Conservation (phyloP, 257 asterid genomes). For the Haberlea rhodopensis region DNA sequence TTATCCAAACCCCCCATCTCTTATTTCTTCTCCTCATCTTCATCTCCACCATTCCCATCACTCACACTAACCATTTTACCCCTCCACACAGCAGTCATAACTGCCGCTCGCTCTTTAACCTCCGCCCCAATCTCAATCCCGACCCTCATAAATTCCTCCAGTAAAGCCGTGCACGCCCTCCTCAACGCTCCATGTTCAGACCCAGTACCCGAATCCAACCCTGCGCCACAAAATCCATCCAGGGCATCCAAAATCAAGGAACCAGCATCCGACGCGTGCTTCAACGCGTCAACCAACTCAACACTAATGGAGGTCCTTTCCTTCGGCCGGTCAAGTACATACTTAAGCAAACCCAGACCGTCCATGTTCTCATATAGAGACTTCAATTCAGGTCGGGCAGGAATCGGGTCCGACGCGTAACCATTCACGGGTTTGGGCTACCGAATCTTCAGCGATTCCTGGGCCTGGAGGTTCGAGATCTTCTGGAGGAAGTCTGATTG, state of each 20-base stretch:
- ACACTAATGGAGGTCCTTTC: constrained; percentile 44
- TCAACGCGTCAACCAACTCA: constrained; percentile 57
- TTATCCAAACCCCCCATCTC: constrained; percentile 44
- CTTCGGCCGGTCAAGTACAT: constrained; percentile 46
- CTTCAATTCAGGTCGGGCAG: constrained; percentile 51
- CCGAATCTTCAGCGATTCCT: constrained; percentile 21
- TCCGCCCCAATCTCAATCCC: constrained; percentile 41
- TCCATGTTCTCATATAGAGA: constrained; percentile 53
- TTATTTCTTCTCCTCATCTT: constrained; percentile 33
- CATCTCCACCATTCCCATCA: constrained; percentile 25
- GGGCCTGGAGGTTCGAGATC: constrained; percentile 43
- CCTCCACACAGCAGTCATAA: constrained; percentile 40
- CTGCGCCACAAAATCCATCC: constrained; percentile 40
- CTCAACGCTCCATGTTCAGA: constrained; percentile 24
- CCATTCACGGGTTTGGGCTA: constrained; percentile 18
- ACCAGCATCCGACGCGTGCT: constrained; percentile 55
- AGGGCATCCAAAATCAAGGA: constrained; percentile 50
- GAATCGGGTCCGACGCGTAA: constrained; percentile 28
- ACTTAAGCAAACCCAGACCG: constrained; percentile 46
- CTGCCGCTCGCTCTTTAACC: constrained; percentile 41
- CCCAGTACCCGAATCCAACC: constrained; percentile 19
- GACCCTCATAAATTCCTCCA: constrained; percentile 54
- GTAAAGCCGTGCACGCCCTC: constrained; percentile 46
- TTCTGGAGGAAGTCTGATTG: constrained; percentile 42
- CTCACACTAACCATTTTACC: constrained; percentile 25